A percentile compares a stretch with the other conserved stretches of the same genome.
These are phyloP conservation scores for Pseudogymnoascus sp. DNA, from an alignment of 2,329 filamentous ascomycete species.

Conservation along the genomic window DNA sequence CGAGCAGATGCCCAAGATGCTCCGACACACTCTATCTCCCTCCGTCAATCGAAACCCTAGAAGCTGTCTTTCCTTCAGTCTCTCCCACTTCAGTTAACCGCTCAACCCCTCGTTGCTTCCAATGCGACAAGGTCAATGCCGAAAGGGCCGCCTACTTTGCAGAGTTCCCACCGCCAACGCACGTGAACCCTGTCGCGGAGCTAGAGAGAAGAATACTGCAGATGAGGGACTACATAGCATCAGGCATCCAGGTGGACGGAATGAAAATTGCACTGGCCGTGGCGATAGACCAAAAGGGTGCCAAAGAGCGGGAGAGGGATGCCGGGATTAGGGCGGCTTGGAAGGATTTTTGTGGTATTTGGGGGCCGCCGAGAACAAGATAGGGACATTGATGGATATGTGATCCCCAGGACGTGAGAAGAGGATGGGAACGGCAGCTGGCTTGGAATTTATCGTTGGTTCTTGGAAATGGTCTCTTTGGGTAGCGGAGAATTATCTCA, in stretches of 20 bases:
- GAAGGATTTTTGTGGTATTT: neutral
- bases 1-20: neutral
- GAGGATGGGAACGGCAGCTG: neutral
- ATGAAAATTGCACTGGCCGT: neutral
- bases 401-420: neutral
- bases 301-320: neutral
- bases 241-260: neutral
- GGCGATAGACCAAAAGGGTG: neutral
- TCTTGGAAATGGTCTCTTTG: neutral
- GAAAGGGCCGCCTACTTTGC: slow-evolving; percentile 1
- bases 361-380: neutral
- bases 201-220: neutral
- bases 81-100: neutral
- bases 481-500: slow-evolving; percentile 2
- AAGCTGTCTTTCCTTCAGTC: neutral
- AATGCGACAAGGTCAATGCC: neutral
- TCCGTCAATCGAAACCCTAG: neutral
- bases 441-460: neutral
- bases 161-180: neutral
- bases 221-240: neutral
- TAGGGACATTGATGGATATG: neutral
- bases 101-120: neutral
- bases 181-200: neutral
- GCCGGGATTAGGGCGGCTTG: neutral
- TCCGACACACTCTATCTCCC: neutral